Conservation (phyloP, 352 stramenopile genomes). For the Peronospora belbahrii region DNA sequence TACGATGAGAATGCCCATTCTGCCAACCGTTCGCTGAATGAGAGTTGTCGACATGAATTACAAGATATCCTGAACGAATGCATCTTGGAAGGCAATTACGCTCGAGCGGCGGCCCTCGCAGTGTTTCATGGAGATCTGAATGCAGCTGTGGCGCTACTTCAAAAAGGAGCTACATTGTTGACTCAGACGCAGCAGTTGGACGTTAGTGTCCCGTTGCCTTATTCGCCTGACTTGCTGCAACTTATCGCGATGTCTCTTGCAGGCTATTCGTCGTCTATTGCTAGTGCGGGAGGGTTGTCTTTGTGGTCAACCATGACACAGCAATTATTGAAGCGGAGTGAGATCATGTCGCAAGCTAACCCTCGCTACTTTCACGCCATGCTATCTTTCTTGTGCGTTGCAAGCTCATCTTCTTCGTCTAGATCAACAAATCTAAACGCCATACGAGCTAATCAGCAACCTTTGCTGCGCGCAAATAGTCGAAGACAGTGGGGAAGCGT, state of each 20-base stretch:
- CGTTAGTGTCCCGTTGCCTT: constrained; percentile 26
- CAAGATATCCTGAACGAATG: constrained; percentile 51
- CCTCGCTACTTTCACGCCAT: constrained; percentile 80
- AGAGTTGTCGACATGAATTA: constrained; percentile 49
- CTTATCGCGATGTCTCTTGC: constrained; percentile 86
- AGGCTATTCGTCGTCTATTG: constrained; percentile 55
- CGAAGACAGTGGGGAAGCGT: constrained; percentile 57
- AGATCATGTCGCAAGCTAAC: constrained; percentile 51
- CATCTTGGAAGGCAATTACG: constrained; percentile 56
- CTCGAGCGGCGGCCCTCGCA: constrained; percentile 58
- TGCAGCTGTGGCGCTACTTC: constrained; percentile 55
- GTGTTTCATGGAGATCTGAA: constrained; percentile 81
- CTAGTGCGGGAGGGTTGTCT: constrained; percentile 33
- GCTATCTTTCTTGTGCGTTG: constrained; percentile 60
- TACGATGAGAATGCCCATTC: constrained; percentile 44
- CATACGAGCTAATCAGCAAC: constrained; percentile 24
- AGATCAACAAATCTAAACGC: constrained; percentile 20
- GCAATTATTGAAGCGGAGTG: constrained; percentile 65
- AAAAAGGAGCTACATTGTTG: constrained; percentile 62
- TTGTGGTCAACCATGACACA: constrained; percentile 77
- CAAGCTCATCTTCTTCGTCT: constrained; percentile 28
- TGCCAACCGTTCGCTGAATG: constrained; percentile 40
- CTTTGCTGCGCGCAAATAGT: constrained; percentile 23
- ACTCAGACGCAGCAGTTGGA: constrained; percentile 46
- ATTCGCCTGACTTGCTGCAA: constrained; percentile 71